Evolutionary conservation across 352 stramenopile genomes (phyloP), one percentile per base, ranked within the genome.

Genomic region (Globisporangium irregulare): DNA sequence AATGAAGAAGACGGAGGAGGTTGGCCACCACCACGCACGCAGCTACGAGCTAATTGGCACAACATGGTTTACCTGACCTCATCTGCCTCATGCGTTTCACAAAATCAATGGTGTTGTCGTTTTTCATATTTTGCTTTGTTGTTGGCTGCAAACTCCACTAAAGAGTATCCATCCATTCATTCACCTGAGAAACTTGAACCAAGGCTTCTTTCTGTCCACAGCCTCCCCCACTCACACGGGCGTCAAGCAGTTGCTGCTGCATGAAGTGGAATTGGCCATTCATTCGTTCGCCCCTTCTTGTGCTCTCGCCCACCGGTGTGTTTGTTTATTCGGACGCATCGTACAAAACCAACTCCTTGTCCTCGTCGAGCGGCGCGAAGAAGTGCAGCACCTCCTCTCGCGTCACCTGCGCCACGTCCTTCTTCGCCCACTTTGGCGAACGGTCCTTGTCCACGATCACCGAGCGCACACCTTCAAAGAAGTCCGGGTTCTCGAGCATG

Each of bases 401-500:
- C 58, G 73, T 83, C 46, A 97, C 82, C 41, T 86, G 79, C 22
- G 77, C 73, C 18, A 94, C 64, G 27, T 85, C 77, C 24, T 72
- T 71, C 70, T 90, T 84, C 36, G 75, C 46, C 97, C 97, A 99
- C 72, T 92, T 95, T 10, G 97, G 97, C 58, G 87, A 81, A 34
- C 87, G 84, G 80, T 99, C 95, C 74, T 98, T 99, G 80, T 99
- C 97, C 9, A 99, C 86, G 56, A 99, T 84, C 55, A 98, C 86
- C 38, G 97, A 93, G 63, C 97, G 89, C 25, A 99, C 95, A 14
- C 97, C 97, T 74, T 99, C 97, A 67, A 97, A 98, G 74, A 99
- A 99, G 76, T 99, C 97, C 15, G 78, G 71, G 67, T 90, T 93
- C 60, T 93, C 83, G 71, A 94, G 85, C 80, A 98, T 95, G 67